Evolutionary conservation across 2,329 filamentous ascomycete species (phyloP), one percentile per base, ranked within the genome.

Genomic region (Pyrenochaeta sp.): DNA sequence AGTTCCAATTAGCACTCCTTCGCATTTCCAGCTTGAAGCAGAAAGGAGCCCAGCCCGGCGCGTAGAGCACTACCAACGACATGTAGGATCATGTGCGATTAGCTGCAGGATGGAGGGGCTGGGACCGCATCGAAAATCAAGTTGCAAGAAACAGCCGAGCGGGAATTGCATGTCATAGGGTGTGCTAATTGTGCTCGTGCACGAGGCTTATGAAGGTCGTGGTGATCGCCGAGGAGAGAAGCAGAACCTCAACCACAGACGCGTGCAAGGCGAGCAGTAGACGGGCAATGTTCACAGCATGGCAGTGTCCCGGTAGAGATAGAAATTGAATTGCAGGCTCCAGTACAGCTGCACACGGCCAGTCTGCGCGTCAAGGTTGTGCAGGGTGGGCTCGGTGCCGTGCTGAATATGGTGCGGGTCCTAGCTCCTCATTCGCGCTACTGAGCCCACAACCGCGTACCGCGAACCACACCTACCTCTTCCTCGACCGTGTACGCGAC

Each of bases 21-120:
- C n/a, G n/a, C n/a, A 18, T 27, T 11, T 42, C 39, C 47, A 51
- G 35, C 51, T 36, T 27, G 34, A 36, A 51, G 42, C 38, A 45
- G 49, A 51, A 41, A 47, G 28, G 27, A 36, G 15, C 30, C 17
- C 37, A 37, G 34, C 41, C 24, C 52, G 51, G 55, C 58, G 57
- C 58, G 55, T 61, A 49, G 41, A 37, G 26, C 30, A 45, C 44
- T 55, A 48, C 58, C 61, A 58, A 63, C 60, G 41, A 53, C n/a
- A 47, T 43, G 54, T 53, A 45, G 40, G 35, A 35, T 56, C 46
- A 53, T 51, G 47, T 52, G 44, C 48, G 52, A 54, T 57, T 46
- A 48, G 41, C 41, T 60, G 61, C 60, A 59, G 58, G 53, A 50
- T 46, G 52, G 61, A 67, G 64, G 64, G 65, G 64, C 61, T 68